Evolutionary conservation across 805 yeast species (phyloP).

Genomic region (Cyberlindnera xishuangbannaensis): DNA sequence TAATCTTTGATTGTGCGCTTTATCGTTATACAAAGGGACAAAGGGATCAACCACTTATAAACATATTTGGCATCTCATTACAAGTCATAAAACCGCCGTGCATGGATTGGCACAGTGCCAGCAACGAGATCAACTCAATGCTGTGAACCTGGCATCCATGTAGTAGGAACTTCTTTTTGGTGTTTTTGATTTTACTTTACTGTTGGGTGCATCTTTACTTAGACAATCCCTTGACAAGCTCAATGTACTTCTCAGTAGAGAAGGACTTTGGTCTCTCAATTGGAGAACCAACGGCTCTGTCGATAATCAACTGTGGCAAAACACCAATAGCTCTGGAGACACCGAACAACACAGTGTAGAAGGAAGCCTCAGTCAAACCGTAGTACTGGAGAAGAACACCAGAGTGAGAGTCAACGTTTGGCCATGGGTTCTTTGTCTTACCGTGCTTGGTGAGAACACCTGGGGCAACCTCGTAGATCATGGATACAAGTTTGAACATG

Average conservation of each 20-base stretch:
- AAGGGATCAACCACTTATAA: no score
- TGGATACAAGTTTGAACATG: conserved; percentile 70
- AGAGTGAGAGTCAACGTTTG: conserved; percentile 84
- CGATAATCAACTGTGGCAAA: conserved; percentile 77
- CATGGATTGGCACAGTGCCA: no score
- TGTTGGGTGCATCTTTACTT: conserved; percentile 19
- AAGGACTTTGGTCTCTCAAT: conserved; percentile 90
- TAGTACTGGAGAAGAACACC: conserved; percentile 83
- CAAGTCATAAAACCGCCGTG: background rate
- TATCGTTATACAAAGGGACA: no score
- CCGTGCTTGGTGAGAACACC: conserved; percentile 75
- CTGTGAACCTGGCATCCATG: no score
- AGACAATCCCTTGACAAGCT: conserved; percentile 53
- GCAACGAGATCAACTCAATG: no score
- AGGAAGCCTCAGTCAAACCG: conserved; percentile 75
- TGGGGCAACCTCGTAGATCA: conserved; percentile 80
- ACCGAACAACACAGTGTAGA: conserved; percentile 84
- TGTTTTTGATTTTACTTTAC: no score
- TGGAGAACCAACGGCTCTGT: conserved; percentile 76
- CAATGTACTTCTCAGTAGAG: conserved; percentile 89
- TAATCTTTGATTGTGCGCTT: no score
- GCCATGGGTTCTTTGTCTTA: conserved; percentile 92
- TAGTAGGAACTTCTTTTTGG: no score
- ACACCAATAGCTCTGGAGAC: conserved; percentile 86
- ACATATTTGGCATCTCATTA: background rate